Conservation (phyloP, 768 basidiomycete species). For the Termitomyces sp. region DNA sequence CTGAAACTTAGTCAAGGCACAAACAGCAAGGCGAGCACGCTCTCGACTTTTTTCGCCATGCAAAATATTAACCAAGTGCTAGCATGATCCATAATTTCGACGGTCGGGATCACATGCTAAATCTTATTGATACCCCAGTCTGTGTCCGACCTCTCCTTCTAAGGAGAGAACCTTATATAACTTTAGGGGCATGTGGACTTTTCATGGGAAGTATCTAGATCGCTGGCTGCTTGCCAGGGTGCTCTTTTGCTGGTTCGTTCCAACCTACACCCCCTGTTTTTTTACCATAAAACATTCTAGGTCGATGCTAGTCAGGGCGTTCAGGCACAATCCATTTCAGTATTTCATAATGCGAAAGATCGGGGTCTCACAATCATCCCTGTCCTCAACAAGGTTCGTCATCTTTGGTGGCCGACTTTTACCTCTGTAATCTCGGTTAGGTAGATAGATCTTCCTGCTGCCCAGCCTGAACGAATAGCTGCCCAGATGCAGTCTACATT, state of each 20-base stretch:
- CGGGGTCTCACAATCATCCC: slow-evolving; percentile 81
- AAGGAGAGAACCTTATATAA: background rate
- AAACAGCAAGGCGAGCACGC: slow-evolving; percentile 72
- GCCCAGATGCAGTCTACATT: slow-evolving; percentile 82
- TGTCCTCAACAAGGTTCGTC: slow-evolving; percentile 82
- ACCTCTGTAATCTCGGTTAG: slow-evolving; percentile 2
- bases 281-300: slow-evolving; percentile 26
- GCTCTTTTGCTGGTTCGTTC: slow-evolving; percentile 56
- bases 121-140: slow-evolving; percentile 95
- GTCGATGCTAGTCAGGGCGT: slow-evolving; percentile 98
- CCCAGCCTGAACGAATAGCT: slow-evolving; percentile 77
- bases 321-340: slow-evolving; percentile 96
- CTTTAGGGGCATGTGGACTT: slow-evolving; percentile 94
- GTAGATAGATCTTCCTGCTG: slow-evolving; percentile 90
- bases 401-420: background rate
- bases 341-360: slow-evolving; percentile 86
- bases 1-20: slow-evolving; percentile 75
- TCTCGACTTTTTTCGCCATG: background rate
- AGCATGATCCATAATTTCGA: slow-evolving; percentile 76
- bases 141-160: slow-evolving; percentile 11
- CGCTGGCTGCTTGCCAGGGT: slow-evolving; percentile 91
- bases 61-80: slow-evolving; percentile 9
- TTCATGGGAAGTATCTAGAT: slow-evolving; percentile 93
- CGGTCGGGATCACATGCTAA: slow-evolving; percentile 68
- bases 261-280: background rate